These are phyloP conservation scores for Picea engelmannii DNA, from an alignment of 83 land plant genomes.

Conservation along the genomic window DNA sequence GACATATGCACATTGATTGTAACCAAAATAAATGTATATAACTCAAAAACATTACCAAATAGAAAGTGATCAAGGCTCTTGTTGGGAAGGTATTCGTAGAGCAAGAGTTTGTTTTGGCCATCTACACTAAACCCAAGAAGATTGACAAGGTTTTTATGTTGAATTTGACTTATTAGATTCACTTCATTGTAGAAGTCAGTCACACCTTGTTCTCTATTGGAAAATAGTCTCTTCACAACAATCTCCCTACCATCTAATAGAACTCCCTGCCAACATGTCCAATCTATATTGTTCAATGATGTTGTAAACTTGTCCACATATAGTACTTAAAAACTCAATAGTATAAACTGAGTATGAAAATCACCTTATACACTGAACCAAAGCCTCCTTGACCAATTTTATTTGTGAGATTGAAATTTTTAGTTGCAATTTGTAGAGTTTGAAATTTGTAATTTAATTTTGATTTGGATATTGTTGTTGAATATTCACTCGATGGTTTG, in stretches of 20 bases:
- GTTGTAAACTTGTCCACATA: not conserved
- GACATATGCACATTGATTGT: too few species aligned
- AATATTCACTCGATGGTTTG: too few species aligned
- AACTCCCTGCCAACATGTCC: not conserved
- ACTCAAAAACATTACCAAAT: too few species aligned
- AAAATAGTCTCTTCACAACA: too few species aligned
- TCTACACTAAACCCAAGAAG: constrained; percentile 8
- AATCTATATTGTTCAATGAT: too few species aligned
- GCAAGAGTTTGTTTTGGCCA: constrained; percentile 21
- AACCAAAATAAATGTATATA: too few species aligned
- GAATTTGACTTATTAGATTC: constrained; percentile 24
- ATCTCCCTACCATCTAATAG: too few species aligned
- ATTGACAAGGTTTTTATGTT: constrained; percentile 32
- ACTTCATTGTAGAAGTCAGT: constrained; percentile 24
- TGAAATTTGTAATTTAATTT: too few species aligned
- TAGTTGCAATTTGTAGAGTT: constrained; percentile 7
- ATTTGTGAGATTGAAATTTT: not conserved
- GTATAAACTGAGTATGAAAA: not conserved
- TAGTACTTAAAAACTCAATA: not conserved
- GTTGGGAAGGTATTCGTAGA: constrained; percentile 41
- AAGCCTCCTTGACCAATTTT: too few species aligned
- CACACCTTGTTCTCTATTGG: too few species aligned
- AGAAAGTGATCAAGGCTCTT: too few species aligned
- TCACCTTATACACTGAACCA: constrained; percentile 7
- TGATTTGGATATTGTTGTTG: too few species aligned